These are phyloP conservation scores for Phylloporus rhodoxanthus DNA, from an alignment of 768 basidiomycete genomes.

Conservation along the genomic window DNA sequence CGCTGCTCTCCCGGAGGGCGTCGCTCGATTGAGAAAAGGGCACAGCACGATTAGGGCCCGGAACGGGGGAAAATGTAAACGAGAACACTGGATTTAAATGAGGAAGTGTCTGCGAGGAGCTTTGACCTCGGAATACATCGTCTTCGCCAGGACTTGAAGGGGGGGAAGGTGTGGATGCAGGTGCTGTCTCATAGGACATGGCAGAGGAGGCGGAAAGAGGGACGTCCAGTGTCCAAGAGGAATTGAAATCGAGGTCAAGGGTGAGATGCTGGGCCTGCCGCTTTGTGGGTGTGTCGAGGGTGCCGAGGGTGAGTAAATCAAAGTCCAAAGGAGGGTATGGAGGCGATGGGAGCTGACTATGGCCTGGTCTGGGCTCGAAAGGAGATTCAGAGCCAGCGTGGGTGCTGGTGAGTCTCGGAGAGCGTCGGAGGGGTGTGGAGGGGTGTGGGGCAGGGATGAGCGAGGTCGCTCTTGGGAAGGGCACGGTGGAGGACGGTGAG, in stretches of 20 bases:
- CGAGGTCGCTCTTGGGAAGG: conserved; percentile 13
- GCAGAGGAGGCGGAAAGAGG: conserved; percentile 15
- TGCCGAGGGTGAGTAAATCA: conserved; percentile 6
- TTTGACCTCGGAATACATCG: conserved; percentile 11
- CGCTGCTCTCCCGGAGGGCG: conserved; percentile 2
- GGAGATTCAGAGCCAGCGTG: conserved; percentile 11
- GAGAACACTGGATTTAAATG: conserved; percentile 1
- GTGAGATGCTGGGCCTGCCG: conserved; percentile 11
- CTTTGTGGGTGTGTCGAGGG: conserved; percentile 7
- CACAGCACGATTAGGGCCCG: conserved; percentile 1
- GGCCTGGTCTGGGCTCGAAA: conserved; percentile 18
- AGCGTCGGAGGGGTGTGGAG: neutral
- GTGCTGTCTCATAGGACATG: conserved; percentile 22
- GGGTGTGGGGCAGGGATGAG: conserved; percentile 1
- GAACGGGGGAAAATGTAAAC: conserved; percentile 8
- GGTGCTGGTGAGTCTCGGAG: conserved; percentile 7
- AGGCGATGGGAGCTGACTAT: neutral
- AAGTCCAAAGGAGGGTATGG: conserved; percentile 9
- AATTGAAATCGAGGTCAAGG: conserved; percentile 21
- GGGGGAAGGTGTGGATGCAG: conserved; percentile 7
- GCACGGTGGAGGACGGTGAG: conserved; percentile 14
- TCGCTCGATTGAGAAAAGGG: conserved; percentile 1
- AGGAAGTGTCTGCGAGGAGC: conserved; percentile 1
- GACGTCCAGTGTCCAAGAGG: conserved; percentile 14
- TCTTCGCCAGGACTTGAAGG: conserved; percentile 9